Evolutionary conservation across 441 rosid species (phyloP), one percentile per base, ranked within the genome.

Genomic region (Erysimum pusillum): DNA sequence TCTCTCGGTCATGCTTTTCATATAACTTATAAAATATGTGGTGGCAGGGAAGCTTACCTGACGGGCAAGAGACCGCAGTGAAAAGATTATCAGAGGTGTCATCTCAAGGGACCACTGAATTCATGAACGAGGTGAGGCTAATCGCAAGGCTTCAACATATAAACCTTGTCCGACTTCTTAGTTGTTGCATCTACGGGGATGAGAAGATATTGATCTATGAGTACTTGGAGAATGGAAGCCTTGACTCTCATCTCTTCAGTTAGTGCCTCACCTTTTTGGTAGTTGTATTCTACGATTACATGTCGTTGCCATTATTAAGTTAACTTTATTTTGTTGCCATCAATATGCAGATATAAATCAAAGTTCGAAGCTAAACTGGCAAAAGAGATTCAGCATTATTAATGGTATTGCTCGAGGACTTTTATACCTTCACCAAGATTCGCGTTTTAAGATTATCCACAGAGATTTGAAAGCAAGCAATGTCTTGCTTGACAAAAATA

Each of bases 391-490:
- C 67, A 64, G 83, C 34, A 87, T 91, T 32, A 82, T 80, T 25
- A 76, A 72, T 7, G 90, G 93, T 31, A 84, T 89, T 15, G 89
- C 88, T 12, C 76, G 89, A 41, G 96, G 96, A 7, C 80, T 90
- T 22, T 66, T 85, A 10, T 89, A 89, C 48, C 89, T 91, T 36
- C 93, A 89, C 57, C 83, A 87, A 49, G 93, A 91, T 77, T 88
- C 96, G 2, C 76, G 85, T 66, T 76, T 84, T 44, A 89, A 87
- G 73, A 90, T 90, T 20, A 85, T 89, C 17, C 96, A 90, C 25
- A 84, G 93, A 56, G 87, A 90, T 75, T 82, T 87, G 1, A 89
- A 88, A 73, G 87, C 85, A 20, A 87, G 96, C 69, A 90, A 90
- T 53, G 45, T 89, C 60, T 69, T 90, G n/a, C 86, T 90, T 2